Base-by-base conservation (phyloP, 2,329 filamentous ascomycete species). In the Alternaria ethzedia region DNA sequence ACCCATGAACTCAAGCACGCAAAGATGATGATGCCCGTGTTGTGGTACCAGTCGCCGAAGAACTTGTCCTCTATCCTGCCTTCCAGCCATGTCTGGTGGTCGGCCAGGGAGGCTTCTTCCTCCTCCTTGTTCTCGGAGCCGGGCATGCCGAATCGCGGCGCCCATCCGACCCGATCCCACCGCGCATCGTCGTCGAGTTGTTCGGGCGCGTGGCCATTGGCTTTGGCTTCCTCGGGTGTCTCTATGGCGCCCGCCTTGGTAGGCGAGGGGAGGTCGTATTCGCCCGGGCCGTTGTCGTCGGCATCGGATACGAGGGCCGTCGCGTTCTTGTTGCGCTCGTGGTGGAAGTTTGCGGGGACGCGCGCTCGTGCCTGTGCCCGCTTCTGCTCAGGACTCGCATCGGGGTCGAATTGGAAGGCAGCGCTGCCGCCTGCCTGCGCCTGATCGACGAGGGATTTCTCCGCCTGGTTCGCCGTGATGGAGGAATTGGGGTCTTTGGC, bases 31-130 rank as follows among this genome's bases (percentile, higher is more conserved):
- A 99, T 84, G n/a, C 86, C 96, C 3, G 94, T 90, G 80, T 99
- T 99, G 81, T 99, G 94, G 80, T 98, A 99, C 96, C 96, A 99
- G 79, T 98, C 92, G 77, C 96, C 96, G 78, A 92, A 99, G 79
- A 96, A 93, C 77, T 92, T 92, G 77, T 98, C 94, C 45, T 95
- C 89, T 36, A 99, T 82, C 79, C 90, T 90, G 64, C 89, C 87
- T 78, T 99, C 96, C 23, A 98, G 80, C 83, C 90, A 92, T 1
- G 94, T 97, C 74, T 94, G 88, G 78, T 97, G 94, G 75, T 99
- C 94, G 43, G 96, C 85, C 74, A 97, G 79, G 64, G 88, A 93
- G 49, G 80, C 80, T 61, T 91, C 89, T 45, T 85, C 83, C n/a
- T 85, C 86, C 44, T 84, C 83, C 54, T 84, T 86, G 49, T 70